A percentile compares a stretch with the other conserved stretches of the same genome.
Conservation (phyloP, 352 stramenopile species). For the Elongisporangium senticosum region DNA sequence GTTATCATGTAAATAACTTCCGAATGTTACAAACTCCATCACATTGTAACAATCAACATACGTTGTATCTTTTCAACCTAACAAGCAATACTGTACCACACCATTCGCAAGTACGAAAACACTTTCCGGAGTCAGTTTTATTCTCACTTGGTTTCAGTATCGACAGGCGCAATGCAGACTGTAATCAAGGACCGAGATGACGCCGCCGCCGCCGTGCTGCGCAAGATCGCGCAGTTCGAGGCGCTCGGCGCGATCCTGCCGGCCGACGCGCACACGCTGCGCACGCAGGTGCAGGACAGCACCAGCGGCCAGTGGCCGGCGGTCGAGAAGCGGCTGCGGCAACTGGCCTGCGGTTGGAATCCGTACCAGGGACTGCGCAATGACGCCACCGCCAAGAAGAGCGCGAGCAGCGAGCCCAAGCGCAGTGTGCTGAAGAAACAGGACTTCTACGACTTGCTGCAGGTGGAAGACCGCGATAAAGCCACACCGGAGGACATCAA, state of each 20-base stretch:
- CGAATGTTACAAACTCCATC: neutral
- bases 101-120: neutral
- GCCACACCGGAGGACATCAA: conserved; percentile 46
- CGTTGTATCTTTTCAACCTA: neutral
- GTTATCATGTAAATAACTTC: neutral
- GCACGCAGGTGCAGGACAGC: conserved; percentile 55
- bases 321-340: conserved; percentile 50
- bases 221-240: conserved; percentile 54
- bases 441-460: conserved; percentile 63
- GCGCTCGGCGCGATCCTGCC: conserved; percentile 46
- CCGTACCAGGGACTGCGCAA: conserved; percentile 56
- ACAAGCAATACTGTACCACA: neutral
- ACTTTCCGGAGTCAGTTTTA: neutral
- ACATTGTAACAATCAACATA: neutral
- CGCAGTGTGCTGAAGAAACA: conserved; percentile 24
- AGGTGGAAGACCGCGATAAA: conserved; percentile 17
- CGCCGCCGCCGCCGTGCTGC: conserved; percentile 22
- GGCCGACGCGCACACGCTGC: conserved; percentile 57
- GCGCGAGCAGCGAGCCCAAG: conserved; percentile 11
- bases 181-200: neutral
- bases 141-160: neutral
- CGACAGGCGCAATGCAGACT: neutral
- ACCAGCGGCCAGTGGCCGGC: conserved; percentile 51
- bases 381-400: conserved; percentile 9
- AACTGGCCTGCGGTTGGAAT: conserved; percentile 64